Conservation (phyloP, 2,329 filamentous ascomycete species). For the Aspergillus pseudonomiae region DNA sequence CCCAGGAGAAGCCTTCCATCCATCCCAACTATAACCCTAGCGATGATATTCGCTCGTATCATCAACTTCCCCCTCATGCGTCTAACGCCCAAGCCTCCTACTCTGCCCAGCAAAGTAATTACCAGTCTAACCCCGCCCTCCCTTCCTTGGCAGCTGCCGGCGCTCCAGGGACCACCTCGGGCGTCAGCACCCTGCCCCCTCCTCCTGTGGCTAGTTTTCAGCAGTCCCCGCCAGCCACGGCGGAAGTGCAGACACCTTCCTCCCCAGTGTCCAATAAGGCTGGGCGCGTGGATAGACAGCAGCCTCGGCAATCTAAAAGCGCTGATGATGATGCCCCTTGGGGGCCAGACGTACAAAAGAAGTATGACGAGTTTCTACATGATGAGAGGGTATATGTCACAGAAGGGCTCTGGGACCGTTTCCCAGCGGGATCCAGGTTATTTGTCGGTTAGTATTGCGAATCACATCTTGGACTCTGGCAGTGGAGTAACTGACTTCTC, state of each 20-base stretch:
- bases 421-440: slow-evolving; percentile 51
- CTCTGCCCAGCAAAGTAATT: slow-evolving; percentile 41
- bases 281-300: slow-evolving; percentile 31
- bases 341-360: slow-evolving; percentile 52
- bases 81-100: slow-evolving; percentile 33
- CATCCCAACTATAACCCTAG: slow-evolving; percentile 42
- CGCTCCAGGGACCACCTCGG: slow-evolving; percentile 41
- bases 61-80: slow-evolving; percentile 37
- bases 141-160: slow-evolving; percentile 31
- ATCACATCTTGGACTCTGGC: background rate
- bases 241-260: slow-evolving; percentile 27
- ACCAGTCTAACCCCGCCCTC: slow-evolving; percentile 28
- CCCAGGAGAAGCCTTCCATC: slow-evolving; percentile 45
- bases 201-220: slow-evolving; percentile 47
- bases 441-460: slow-evolving; percentile 49
- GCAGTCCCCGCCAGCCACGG: slow-evolving; percentile 27
- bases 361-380: slow-evolving; percentile 55
- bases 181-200: slow-evolving; percentile 41
- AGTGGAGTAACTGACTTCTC: background rate
- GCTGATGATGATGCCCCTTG: slow-evolving; percentile 49
- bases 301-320: slow-evolving; percentile 24
- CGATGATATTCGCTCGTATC: slow-evolving; percentile 45
- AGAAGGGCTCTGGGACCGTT: slow-evolving; percentile 56
- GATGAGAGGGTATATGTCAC: slow-evolving; percentile 55
- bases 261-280: slow-evolving; percentile 27